These are phyloP conservation scores for Podochytrium sp. DNA, from an alignment of 192 early-diverging fungal genomes.

Conservation along the genomic window DNA sequence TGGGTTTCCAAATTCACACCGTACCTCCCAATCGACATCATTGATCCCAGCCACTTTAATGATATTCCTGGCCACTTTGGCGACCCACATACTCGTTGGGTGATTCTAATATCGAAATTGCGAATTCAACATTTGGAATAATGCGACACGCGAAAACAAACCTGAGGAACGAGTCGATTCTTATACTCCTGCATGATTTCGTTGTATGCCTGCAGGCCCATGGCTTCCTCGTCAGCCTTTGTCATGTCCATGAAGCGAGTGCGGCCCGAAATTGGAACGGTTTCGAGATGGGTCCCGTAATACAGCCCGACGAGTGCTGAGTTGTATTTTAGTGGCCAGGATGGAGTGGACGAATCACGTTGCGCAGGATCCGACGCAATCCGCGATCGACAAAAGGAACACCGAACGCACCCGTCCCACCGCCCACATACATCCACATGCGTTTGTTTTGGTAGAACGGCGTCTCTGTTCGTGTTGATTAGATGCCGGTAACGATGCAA, in stretches of 20 bases:
- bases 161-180: constrained; percentile 75
- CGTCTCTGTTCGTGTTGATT: neutral
- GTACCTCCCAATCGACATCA: constrained; percentile 78
- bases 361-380: too few relatives aligned
- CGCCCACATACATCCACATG: neutral
- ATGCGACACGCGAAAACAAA: too few relatives aligned
- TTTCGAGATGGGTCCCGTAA: constrained; percentile 65
- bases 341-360: too few relatives aligned
- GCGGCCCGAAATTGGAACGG: constrained; percentile 69
- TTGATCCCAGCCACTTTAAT: constrained; percentile 67
- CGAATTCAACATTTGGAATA: too few relatives aligned
- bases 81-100: constrained; percentile 67
- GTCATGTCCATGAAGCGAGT: constrained; percentile 72
- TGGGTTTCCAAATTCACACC: neutral
- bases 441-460: constrained; percentile 23
- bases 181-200: constrained; percentile 71
- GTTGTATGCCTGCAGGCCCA: constrained; percentile 73
- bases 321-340: neutral
- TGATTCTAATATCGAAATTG: too few relatives aligned
- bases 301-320: constrained; percentile 17
- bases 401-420: neutral
- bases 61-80: constrained; percentile 69
- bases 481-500: neutral
- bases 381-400: too few relatives aligned
- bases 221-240: constrained; percentile 57